Base-by-base conservation (phyloP, 495 filamentous ascomycete genomes). In the Xylaria cubensis region DNA sequence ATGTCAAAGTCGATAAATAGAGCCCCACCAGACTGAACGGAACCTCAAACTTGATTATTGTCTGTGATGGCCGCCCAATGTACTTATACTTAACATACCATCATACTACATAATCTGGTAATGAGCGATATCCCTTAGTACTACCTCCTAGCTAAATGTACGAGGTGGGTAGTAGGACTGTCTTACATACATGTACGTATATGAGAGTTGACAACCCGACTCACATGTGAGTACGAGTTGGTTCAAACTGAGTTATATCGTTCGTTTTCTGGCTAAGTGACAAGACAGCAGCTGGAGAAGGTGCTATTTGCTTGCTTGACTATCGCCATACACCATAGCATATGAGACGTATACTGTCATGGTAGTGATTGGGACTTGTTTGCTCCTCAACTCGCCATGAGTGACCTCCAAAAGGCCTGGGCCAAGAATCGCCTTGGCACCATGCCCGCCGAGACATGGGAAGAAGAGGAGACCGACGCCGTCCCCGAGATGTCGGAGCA, bases 331-430 rank as follows among this genome's bases (percentile, higher is more conserved):
- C 53, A 59, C 50, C 8, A 42, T 26, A 46, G 46, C 68, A 51
- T 46, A 67, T 72, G 41, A 67, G 50, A 39, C 39, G 21, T 36
- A 56, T 34, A 41, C n/a, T 72, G 69, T 72, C 63, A 72, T 72
- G 70, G 41, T 72, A 72, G 53, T 9, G 51, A 66, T 26, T 32
- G 29, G 53, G 50, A 13, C 51, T 32, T 21, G 17, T 42, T 53
- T 51, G 26, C 63, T 59, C 70, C 50, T 21, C 63, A 29, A 66
- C 70, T 72, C 62, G 78, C 73, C 76, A 97, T 98, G 95, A 97
- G 93, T 79, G 90, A 94, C 70, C 88, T 98, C 46, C 94, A 95
- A 82, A 92, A 89, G 79, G 89, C 90, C 66, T 96, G 94, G 81
- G 91, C 91, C 78, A 94, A 93, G 81, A 86, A 93, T 50, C 94